Evolutionary conservation across 192 early-diverging fungal genomes (phyloP).

Genomic region (Entomortierella lignicola): DNA sequence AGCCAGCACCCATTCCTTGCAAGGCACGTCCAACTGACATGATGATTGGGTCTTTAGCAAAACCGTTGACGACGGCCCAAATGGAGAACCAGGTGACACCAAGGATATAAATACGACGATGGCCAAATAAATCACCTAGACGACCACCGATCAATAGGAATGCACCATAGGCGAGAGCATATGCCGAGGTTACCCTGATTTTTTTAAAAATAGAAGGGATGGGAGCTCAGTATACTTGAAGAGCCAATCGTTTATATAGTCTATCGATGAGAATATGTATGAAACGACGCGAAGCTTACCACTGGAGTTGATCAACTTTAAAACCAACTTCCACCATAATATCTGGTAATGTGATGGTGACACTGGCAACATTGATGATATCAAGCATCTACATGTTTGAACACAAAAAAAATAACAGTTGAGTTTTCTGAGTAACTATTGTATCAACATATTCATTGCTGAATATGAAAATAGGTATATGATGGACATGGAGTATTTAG

Average conservation of each 20-base stretch:
- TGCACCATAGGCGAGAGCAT: conserved; percentile 48
- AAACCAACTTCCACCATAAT: conserved; percentile 12
- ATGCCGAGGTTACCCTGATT: conserved; percentile 36
- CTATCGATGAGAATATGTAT: no score
- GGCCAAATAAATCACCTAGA: conserved; percentile 51
- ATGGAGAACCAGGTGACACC: conserved; percentile 45
- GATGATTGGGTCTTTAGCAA: conserved; percentile 24
- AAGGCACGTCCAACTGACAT: conserved; percentile 47
- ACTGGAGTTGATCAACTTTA: conserved; percentile 14
- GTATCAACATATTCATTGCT: no score
- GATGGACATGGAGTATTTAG: no score
- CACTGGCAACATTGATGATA: no score
- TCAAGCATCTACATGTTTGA: no score
- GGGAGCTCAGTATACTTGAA: no score
- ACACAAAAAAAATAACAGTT: no score
- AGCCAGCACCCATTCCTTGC: conserved; percentile 49
- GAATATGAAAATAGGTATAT: no score
- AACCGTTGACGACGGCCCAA: conserved; percentile 39
- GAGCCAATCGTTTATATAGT: no score
- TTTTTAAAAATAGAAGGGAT: background rate
- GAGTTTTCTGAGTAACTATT: no score
- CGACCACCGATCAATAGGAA: conserved; percentile 49
- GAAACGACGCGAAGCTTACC: no score
- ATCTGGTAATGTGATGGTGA: background rate
- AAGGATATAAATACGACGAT: conserved; percentile 38